A percentile compares a stretch with the other conserved stretches of the same genome.
Conservation (phyloP, 139 green algal genomes). For the Yamagishiella unicocca region DNA sequence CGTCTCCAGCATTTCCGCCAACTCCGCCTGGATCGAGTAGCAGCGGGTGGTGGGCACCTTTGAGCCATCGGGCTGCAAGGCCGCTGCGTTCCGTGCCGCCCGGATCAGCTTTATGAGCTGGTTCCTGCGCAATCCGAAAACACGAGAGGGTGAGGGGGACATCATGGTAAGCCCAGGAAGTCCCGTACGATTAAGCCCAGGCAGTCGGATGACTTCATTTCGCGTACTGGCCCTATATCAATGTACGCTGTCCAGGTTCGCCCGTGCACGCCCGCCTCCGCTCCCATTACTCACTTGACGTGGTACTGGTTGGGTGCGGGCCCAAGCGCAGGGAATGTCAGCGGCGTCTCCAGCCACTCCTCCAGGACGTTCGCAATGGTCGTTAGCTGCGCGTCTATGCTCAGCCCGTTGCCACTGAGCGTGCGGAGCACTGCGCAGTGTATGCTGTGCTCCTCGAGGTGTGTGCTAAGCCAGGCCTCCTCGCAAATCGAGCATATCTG, state of each 20-base stretch:
- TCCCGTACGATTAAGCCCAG: background rate
- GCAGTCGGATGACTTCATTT: too few species aligned
- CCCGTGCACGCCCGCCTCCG: background rate
- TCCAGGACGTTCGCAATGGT: conserved; percentile 73
- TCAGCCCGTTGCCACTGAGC: conserved; percentile 46
- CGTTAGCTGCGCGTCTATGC: conserved; percentile 64
- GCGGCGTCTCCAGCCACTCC: conserved; percentile 62
- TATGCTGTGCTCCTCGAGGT: conserved; percentile 66
- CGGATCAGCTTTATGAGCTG: conserved; percentile 53
- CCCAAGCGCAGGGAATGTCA: conserved; percentile 28
- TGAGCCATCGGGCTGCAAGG: conserved; percentile 60
- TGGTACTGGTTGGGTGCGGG: conserved; percentile 4
- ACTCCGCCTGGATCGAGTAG: conserved; percentile 52
- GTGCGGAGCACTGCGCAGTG: conserved; percentile 62
- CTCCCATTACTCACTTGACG: background rate
- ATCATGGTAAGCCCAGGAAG: background rate
- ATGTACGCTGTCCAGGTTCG: background rate
- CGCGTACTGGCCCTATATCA: too few species aligned
- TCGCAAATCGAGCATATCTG: conserved; percentile 65
- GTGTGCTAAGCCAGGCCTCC: conserved; percentile 53
- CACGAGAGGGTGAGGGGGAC: background rate
- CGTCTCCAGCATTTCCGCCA: conserved; percentile 52
- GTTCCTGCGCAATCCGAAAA: conserved; percentile 19
- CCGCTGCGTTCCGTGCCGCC: conserved; percentile 34
- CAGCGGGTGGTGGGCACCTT: conserved; percentile 57